Conservation (phyloP, 495 filamentous ascomycete species). For the Annulohypoxylon maeteangense region DNA sequence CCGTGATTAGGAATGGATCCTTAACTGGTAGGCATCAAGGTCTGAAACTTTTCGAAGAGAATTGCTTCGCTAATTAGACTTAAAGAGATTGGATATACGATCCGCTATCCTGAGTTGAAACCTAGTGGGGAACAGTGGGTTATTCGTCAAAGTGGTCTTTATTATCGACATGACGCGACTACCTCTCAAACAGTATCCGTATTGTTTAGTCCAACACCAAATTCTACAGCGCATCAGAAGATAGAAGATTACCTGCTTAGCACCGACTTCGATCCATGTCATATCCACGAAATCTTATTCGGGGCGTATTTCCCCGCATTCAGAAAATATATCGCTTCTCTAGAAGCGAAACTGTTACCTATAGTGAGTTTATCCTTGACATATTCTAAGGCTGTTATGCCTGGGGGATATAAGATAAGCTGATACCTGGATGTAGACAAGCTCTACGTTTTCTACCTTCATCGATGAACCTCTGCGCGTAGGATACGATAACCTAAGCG, state of each 20-base stretch:
- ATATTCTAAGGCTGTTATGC: background rate
- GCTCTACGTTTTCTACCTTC: constrained; percentile 45
- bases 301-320: constrained; percentile 53
- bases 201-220: constrained; percentile 51
- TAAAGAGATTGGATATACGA: constrained; percentile 54
- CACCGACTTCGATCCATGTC: constrained; percentile 32
- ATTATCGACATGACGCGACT: constrained; percentile 49
- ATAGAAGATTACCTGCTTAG: constrained; percentile 35
- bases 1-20: constrained; percentile 32
- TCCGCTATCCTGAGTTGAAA: constrained; percentile 57
- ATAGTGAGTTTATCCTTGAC: constrained; percentile 31
- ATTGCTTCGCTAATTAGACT: constrained; percentile 2
- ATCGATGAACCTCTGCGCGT: constrained; percentile 49
- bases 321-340: constrained; percentile 51
- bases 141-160: constrained; percentile 58
- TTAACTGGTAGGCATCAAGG: constrained; percentile 42
- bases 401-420: constrained; percentile 7
- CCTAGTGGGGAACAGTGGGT: constrained; percentile 48
- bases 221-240: constrained; percentile 45
- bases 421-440: constrained; percentile 33
- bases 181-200: constrained; percentile 49
- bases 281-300: constrained; percentile 53
- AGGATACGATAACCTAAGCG: constrained; percentile 48
- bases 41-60: background rate
- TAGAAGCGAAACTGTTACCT: constrained; percentile 51